Base-by-base conservation (phyloP, 257 asterid genomes). In the Ophiorrhiza pumila region DNA sequence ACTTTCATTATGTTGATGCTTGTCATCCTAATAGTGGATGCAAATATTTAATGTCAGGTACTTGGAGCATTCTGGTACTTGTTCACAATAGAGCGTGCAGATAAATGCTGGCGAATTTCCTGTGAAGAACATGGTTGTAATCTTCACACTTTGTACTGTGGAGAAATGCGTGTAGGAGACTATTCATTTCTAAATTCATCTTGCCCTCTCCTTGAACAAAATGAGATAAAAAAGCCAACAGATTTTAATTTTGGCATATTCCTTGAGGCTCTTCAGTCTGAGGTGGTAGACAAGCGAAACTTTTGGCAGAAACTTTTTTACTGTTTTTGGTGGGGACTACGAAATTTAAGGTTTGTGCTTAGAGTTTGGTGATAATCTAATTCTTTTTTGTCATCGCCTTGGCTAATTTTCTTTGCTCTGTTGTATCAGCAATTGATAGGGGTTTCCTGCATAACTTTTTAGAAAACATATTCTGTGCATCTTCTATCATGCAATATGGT, bases 251-350 rank as follows among this genome's bases (percentile, higher is more conserved):
- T 86, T 23, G 93, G 93, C 23, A 90, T 90, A 57, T 84, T 78
- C 65, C 85, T 86, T 41, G 96, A 90, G 63, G 94, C 87, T 74
- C 94, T 87, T 58, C 83, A 68, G 71, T 85, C 91, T 53, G 75
- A 65, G 31, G 76, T 89, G 13, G 84, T 80, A n/a, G 89, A 84
- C 46, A 80, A 78, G 56, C 56, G 57, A 25, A 18, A 59, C 74
- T 86, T 87, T 35, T 70, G 45, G 14, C 71, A 52, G 71, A 89
- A 89, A 39, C 80, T 84, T 39, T 74, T 85, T 55, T 86, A 81
- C 68, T 87, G 93, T 86, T 87, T 89, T 74, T 89, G 96, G 96
- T 89, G 93, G 93, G 96, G 96, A n/a, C 80, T 87, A 37, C 69
- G 93, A 57, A 86, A 80, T 80, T 78, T 89, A 73, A 89, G 93